Evolutionary conservation across 2,329 filamentous ascomycete species (phyloP).

Genomic region (Paraphoma sp.): DNA sequence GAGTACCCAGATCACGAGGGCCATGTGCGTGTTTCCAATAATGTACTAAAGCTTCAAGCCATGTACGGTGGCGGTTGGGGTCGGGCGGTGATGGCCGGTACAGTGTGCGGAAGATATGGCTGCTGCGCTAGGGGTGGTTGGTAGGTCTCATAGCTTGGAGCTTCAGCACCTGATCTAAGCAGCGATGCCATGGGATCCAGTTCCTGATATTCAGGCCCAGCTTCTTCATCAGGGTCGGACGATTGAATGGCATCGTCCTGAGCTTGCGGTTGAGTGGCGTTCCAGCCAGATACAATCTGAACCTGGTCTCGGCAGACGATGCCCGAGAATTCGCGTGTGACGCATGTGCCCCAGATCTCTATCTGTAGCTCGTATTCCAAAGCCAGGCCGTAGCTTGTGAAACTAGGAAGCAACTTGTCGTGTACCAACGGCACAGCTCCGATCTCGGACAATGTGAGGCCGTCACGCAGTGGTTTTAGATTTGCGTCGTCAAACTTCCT

Average conservation of each 20-base stretch:
- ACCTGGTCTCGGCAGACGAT: slow-evolving; percentile 22
- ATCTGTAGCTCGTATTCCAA: slow-evolving; percentile 33
- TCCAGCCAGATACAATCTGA: slow-evolving; percentile 24
- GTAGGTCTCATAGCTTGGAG: not conserved
- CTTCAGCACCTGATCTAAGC: not conserved
- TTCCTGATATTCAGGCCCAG: slow-evolving; percentile 16
- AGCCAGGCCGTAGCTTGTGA: slow-evolving; percentile 33
- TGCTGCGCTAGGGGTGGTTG: not conserved
- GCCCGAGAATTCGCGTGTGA: slow-evolving; percentile 26
- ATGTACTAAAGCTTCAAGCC: not conserved
- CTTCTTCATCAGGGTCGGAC: not conserved
- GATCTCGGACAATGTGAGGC: slow-evolving; percentile 16
- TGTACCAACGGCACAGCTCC: slow-evolving; percentile 11
- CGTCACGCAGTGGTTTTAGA: slow-evolving; percentile 22
- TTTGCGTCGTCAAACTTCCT: slow-evolving; percentile 20
- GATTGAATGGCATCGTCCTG: not conserved
- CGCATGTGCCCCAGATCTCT: slow-evolving; percentile 35
- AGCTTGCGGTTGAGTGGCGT: not conserved
- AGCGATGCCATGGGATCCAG: slow-evolving; percentile 9
- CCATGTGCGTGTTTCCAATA: not conserved
- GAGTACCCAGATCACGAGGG: not conserved
- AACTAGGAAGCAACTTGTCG: slow-evolving; percentile 23
- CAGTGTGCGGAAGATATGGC: not conserved
- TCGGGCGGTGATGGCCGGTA: not conserved
- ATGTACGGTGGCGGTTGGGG: not conserved